phyloP scores from a whole-genome alignment of 2,329 filamentous ascomycete genomes.

The Aspergillus persii region DNA sequence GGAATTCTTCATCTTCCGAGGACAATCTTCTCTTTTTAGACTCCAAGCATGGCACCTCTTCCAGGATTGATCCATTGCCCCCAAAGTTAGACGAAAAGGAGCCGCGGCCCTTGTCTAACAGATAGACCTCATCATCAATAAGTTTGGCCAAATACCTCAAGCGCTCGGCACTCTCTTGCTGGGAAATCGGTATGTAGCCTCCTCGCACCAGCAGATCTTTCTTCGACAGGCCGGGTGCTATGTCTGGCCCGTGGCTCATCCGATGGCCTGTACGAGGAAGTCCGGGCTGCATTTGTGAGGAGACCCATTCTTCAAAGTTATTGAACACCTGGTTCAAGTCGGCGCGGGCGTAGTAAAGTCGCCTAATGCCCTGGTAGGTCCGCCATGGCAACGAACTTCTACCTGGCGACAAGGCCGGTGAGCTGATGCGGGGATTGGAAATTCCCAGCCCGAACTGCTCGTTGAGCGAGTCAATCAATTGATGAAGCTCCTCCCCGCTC shows the following conservation, averaged over 20 bases:
- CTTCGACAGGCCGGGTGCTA: conserved; percentile 4
- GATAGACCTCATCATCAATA: conserved; percentile 33
- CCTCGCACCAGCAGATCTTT: conserved; percentile 3
- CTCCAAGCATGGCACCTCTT: conserved; percentile 9
- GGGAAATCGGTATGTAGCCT: conserved; percentile 9
- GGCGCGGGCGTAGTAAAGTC: conserved; percentile 29
- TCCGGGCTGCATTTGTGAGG: conserved; percentile 4
- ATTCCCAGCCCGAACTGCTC: conserved; percentile 34
- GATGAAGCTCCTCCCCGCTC: conserved; percentile 22
- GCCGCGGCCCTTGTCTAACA: conserved; percentile 21
- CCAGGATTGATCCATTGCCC: not conserved
- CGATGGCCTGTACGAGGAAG: conserved; percentile 17
- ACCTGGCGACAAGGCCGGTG: conserved; percentile 14
- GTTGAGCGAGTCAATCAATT: conserved; percentile 35
- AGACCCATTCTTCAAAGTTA: conserved; percentile 34
- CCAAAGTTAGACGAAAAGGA: conserved; percentile 8
- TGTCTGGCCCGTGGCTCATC: conserved; percentile 14
- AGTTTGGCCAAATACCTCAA: conserved; percentile 27
- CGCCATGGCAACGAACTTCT: conserved; percentile 20
- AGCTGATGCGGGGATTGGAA: conserved; percentile 22
- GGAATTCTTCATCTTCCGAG: conserved; percentile 25
- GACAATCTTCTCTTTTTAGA: conserved; percentile 15
- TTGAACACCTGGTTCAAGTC: conserved; percentile 24
- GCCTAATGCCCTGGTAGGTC: conserved; percentile 28
- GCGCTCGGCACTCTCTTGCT: conserved; percentile 24